Percentiles rank a stretch among this genome's conserved stretches.
Evolutionary conservation across 1,139 yeast species (phyloP).

Genomic region (Geotrichum fermentans): DNA sequence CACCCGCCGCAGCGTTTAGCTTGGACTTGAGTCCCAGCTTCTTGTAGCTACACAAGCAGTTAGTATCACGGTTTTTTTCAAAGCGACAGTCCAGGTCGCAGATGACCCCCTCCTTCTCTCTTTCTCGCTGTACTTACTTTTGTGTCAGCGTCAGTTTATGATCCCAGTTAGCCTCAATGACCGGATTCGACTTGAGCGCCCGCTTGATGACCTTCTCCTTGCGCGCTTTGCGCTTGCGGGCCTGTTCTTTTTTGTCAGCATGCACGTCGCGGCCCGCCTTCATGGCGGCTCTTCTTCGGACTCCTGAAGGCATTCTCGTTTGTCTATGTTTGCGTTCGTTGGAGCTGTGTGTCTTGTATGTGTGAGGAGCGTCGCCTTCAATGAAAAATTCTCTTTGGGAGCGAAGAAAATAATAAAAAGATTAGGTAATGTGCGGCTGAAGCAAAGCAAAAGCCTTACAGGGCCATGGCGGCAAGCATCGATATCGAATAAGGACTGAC

Average conservation of each 20-base stretch:
- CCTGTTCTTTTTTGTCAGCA: constrained; percentile 10
- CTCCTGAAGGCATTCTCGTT: constrained; percentile 45
- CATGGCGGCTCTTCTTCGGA: constrained; percentile 81
- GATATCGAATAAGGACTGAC: no score
- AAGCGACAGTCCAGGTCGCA: background rate
- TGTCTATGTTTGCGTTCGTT: no score
- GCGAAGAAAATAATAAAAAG: no score
- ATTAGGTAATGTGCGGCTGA: no score
- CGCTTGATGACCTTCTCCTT: constrained; percentile 11
- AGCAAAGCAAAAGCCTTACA: no score
- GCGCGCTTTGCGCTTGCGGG: constrained; percentile 6
- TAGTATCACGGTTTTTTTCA: background rate
- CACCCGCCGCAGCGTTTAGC: constrained; percentile 52
- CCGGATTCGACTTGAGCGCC: constrained; percentile 47
- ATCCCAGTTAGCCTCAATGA: constrained; percentile 91
- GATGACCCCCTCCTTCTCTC: background rate
- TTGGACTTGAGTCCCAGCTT: constrained; percentile 67
- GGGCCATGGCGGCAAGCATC: no score
- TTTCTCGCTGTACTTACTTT: constrained; percentile 38
- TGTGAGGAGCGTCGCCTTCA: no score
- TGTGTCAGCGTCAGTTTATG: constrained; percentile 72
- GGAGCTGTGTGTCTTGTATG: no score
- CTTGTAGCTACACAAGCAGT: constrained; percentile 38
- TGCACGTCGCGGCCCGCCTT: constrained; percentile 42
- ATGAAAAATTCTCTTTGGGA: no score